A percentile compares a stretch with the other conserved stretches of the same genome.
Evolutionary conservation across 805 yeast genomes (phyloP).

Genomic region (Ogataea nitratoaversa): DNA sequence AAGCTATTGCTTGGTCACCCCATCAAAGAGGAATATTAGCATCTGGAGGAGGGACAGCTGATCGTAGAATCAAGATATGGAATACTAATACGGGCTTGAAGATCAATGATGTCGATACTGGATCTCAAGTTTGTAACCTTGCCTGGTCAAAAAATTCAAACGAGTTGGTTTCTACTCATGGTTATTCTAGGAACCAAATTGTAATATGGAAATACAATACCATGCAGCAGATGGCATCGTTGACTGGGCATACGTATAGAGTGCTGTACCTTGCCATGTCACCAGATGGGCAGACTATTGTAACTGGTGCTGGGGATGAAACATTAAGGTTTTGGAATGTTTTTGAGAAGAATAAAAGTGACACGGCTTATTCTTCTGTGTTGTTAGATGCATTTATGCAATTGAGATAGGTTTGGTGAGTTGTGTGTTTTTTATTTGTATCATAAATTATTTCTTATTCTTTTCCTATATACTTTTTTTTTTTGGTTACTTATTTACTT

Average conservation of each 20-base stretch:
- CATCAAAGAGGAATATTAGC: constrained; percentile 93
- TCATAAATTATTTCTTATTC: too few relatives aligned
- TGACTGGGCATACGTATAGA: constrained; percentile 91
- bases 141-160: constrained; percentile 90
- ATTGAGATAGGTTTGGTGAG: constrained; percentile 50
- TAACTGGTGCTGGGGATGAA: constrained; percentile 98
- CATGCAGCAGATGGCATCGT: constrained; percentile 87
- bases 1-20: constrained; percentile 97
- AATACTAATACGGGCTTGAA: constrained; percentile 76
- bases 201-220: constrained; percentile 92
- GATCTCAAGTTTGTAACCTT: constrained; percentile 93
- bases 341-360: constrained; percentile 69
- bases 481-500: not conserved
- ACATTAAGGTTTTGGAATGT: constrained; percentile 94
- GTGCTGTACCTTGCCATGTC: constrained; percentile 86
- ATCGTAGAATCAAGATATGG: constrained; percentile 87
- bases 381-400: constrained; percentile 73
- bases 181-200: constrained; percentile 85
- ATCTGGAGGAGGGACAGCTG: constrained; percentile 96
- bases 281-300: constrained; percentile 95
- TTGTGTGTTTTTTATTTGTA: too few relatives aligned
- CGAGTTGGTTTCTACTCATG: constrained; percentile 93
- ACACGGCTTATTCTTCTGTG: constrained; percentile 56
- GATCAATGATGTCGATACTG: constrained; percentile 82
- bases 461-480: too few relatives aligned